A percentile compares a stretch with the other conserved stretches of the same genome.
Conservation (phyloP, 768 basidiomycete species). For the Podaxis pistillaris region DNA sequence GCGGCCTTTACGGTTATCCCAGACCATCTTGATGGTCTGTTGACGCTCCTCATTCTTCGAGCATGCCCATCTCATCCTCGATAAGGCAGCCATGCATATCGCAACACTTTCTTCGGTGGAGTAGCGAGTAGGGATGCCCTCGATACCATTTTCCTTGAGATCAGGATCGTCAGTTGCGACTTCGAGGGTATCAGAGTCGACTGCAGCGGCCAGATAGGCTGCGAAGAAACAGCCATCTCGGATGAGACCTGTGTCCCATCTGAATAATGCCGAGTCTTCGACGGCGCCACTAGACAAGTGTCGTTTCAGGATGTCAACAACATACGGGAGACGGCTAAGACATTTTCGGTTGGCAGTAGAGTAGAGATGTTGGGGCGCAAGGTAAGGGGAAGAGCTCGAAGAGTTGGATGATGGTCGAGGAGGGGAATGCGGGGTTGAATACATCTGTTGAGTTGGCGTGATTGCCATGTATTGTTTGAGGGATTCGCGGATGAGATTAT, state of each 20-base stretch:
- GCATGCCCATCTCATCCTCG: slow-evolving; percentile 80
- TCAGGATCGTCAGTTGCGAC: slow-evolving; percentile 30
- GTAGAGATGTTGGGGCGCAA: slow-evolving; percentile 46
- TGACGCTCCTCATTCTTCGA: slow-evolving; percentile 73
- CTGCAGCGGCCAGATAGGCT: slow-evolving; percentile 69
- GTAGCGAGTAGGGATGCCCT: slow-evolving; percentile 24
- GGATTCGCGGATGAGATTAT: slow-evolving; percentile 84
- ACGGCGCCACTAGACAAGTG: slow-evolving; percentile 37
- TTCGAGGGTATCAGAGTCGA: slow-evolving; percentile 45
- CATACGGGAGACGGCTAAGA: slow-evolving; percentile 44
- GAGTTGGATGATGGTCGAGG: slow-evolving; percentile 48
- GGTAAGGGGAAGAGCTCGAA: slow-evolving; percentile 41
- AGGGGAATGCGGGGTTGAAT: slow-evolving; percentile 35
- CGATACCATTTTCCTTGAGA: slow-evolving; percentile 31
- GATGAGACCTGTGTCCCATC: slow-evolving; percentile 83
- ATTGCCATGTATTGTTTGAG: slow-evolving; percentile 54
- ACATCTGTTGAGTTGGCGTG: slow-evolving; percentile 29
- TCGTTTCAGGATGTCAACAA: slow-evolving; percentile 50
- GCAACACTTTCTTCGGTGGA: slow-evolving; percentile 44
- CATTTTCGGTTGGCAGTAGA: slow-evolving; percentile 51
- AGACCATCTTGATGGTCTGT: slow-evolving; percentile 54
- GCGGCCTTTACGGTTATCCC: slow-evolving; percentile 42
- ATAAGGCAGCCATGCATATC: slow-evolving; percentile 71
- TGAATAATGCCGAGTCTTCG: slow-evolving; percentile 55
- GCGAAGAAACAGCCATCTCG: slow-evolving; percentile 91